phyloP scores from a whole-genome alignment of 1,139 yeast genomes.

The Hansenula lynferdii region DNA sequence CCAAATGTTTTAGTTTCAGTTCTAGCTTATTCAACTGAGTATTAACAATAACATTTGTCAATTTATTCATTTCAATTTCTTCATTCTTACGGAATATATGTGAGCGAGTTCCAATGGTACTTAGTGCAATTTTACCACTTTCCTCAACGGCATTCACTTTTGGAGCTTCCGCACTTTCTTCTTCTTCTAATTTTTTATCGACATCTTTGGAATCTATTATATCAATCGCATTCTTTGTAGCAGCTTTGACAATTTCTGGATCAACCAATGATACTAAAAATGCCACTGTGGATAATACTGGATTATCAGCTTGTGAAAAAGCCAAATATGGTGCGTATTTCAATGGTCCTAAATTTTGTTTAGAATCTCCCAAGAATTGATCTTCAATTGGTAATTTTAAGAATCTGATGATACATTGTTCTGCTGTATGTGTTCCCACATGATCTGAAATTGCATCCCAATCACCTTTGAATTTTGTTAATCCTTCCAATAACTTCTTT shows the following conservation, averaged over 20 bases:
- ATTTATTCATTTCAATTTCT: constrained; percentile 70
- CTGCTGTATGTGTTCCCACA: constrained; percentile 66
- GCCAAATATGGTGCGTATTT: constrained; percentile 83
- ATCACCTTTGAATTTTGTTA: constrained; percentile 54
- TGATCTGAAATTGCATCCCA: constrained; percentile 73
- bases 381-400: constrained; percentile 83
- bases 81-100: constrained; percentile 79
- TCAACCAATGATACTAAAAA: constrained; percentile 85
- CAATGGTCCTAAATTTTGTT: constrained; percentile 60
- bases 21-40: constrained; percentile 74
- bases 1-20: constrained; percentile 65
- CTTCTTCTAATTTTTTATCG: constrained; percentile 14
- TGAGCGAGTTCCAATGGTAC: constrained; percentile 75
- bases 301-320: constrained; percentile 81
- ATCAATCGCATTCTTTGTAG: constrained; percentile 62
- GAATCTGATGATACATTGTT: constrained; percentile 77
- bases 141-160: constrained; percentile 26
- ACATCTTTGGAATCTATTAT: constrained; percentile 44
- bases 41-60: constrained; percentile 57
- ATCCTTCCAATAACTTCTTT: constrained; percentile 53
- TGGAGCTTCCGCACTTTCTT: constrained; percentile 11
- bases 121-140: constrained; percentile 53
- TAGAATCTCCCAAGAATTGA: constrained; percentile 46
- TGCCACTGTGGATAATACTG: constrained; percentile 85
- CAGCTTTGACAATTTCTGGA: constrained; percentile 80